Base-by-base conservation (phyloP, 2,329 filamentous ascomycete species). In the Taxawa tesnikishii region DNA sequence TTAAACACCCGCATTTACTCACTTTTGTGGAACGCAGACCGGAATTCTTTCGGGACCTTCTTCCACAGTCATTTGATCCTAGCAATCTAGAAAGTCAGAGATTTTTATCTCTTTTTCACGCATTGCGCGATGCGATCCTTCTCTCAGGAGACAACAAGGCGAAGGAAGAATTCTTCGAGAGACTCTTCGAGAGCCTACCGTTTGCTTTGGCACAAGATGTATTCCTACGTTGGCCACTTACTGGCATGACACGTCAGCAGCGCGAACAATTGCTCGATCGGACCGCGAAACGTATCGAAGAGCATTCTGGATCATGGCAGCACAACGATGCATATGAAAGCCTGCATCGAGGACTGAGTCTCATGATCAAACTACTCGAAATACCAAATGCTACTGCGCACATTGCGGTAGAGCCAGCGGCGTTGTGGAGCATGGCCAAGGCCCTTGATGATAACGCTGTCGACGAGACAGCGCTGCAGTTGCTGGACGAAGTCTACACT, bases 361-460 rank as follows among this genome's bases (percentile, higher is more conserved):
- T 39, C 4, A 33, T 41, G 17, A n/a, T 29, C 4, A 31, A 12
- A 18, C 26, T 41, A 2, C 29, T 41, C 12, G 30, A 38, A 10
- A 18, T 37, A 5, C 37, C 38, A 28, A 41, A 41, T 18, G 36
- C 38, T 10, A 41, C 38, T 19, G 36, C 38, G 9, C 16, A 34
- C 5, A 28, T 33, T 3, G 21, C 33, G 4, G 17, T 28, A 6
- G 15, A 31, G 7, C 30, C 33, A 12, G 25, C 18, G 5, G 24
- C 15, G 3, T 11, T 32, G 11, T 33, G 31, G 33, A 9, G 23
- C 14, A 17, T 32, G 4, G 34, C 33, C 11, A 25, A 19, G 6
- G 10, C 29, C 16, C 6, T 32, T 17, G 29, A 26, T 13, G 15
- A 25, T 21, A 15, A 24, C 29, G 15, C 14, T 3, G 21, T 18